A percentile compares a stretch with the other conserved stretches of the same genome.
Conservation (phyloP, 2,329 filamentous ascomycete species). For the Aureobasidium sp. region DNA sequence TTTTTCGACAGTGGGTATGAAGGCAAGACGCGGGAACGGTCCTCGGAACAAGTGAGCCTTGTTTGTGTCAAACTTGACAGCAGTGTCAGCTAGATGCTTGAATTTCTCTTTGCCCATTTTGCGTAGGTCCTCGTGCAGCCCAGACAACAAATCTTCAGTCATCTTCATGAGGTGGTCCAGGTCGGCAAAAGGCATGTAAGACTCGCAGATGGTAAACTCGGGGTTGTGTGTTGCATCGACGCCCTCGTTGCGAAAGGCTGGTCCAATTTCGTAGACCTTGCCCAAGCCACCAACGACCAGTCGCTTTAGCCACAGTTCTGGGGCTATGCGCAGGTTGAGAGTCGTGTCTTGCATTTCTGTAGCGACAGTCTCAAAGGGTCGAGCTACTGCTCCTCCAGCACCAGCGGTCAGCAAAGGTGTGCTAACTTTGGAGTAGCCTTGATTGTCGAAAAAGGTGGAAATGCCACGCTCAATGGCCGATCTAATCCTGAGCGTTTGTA, state of each 20-base stretch:
- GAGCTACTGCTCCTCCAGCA: conserved; percentile 79
- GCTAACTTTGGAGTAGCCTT: conserved; percentile 75
- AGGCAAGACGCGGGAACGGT: conserved; percentile 61
- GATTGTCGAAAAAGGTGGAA: conserved; percentile 62
- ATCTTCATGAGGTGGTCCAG: conserved; percentile 64
- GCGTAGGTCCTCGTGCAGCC: conserved; percentile 42
- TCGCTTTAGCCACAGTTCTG: conserved; percentile 90
- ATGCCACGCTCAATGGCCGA: conserved; percentile 67
- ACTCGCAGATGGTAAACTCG: conserved; percentile 96
- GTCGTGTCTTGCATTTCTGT: conserved; percentile 65
- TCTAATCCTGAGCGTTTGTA: conserved; percentile 65
- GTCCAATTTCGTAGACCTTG: conserved; percentile 85
- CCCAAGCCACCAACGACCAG: conserved; percentile 83
- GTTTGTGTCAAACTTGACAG: conserved; percentile 28
- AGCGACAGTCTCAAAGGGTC: conserved; percentile 73
- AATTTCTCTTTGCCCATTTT: conserved; percentile 19
- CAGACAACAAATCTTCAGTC: conserved; percentile 63
- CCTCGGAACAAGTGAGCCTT: conserved; percentile 40
- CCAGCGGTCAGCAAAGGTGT: conserved; percentile 79
- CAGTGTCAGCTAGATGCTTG: conserved; percentile 7
- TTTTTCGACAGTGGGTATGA: conserved; percentile 69
- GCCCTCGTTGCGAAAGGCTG: conserved; percentile 82
- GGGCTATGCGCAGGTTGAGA: conserved; percentile 77
- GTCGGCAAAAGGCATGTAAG: conserved; percentile 80
- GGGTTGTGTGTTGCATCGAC: conserved; percentile 89